Base-by-base conservation (phyloP, 495 filamentous ascomycete genomes). In the Cercophora scortea region DNA sequence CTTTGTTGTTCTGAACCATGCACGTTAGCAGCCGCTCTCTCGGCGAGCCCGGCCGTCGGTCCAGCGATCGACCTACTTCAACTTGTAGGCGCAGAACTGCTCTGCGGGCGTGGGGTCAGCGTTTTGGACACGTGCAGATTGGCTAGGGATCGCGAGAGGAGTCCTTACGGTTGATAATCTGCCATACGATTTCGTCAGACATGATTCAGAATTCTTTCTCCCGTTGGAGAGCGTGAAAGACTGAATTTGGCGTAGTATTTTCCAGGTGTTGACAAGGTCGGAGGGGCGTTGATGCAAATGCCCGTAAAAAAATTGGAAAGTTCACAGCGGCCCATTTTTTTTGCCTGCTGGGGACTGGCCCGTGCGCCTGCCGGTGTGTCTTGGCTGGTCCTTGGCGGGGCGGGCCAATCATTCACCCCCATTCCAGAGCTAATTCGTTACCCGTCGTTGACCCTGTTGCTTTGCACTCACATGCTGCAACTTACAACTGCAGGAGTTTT, bases 141-240 rank as follows among this genome's bases (percentile, higher is more conserved):
- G 59, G 59, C 53, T 47, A 49, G 10, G 11, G 19, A 18, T 25
- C 3, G 13, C 34, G 19, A 25, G 15, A 6, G 25, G 17, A 13
- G 6, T 18, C 51, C 65, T 52, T 45, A 64, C 63, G 65, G 52
- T 69, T 69, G 40, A 69, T 66, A 42, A 69, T 67, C 52, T 69
- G 64, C 93, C 93, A 98, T 60, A 98, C 89, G 58, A 98, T 94
- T 69, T 97, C 93, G 78, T 98, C 93, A 43, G 89, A 95, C 60
- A 66, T 66, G 45, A 38, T 38, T 10, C 36, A 13, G 36, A 11
- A 4, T 38, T 38, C 36, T 38, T 38, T 10, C 10, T 38, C 10
- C 13, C 36, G 13, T 13, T 13, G 36, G 9, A 10, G 36, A 38
- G 25, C 25, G 25, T 25, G 35, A 43, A 11, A 19, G 18, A 42